Evolutionary conservation across 2,329 filamentous ascomycete species (phyloP).

Genomic region (Penicillium freii): DNA sequence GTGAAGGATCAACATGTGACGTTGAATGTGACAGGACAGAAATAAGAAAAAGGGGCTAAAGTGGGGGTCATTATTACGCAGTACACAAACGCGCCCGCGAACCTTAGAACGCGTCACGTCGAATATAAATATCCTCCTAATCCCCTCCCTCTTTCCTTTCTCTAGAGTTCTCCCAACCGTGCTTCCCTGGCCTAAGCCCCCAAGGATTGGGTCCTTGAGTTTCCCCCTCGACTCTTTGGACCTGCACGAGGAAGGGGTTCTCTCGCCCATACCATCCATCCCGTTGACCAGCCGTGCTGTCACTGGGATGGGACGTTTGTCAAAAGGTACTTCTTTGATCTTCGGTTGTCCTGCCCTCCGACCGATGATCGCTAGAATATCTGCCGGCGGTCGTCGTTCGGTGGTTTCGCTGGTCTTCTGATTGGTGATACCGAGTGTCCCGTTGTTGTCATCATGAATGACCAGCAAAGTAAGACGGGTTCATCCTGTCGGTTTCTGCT

Average conservation of each 20-base stretch:
- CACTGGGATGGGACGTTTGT: not conserved
- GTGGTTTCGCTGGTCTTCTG: not conserved
- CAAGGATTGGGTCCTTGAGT: not conserved
- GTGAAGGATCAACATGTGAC: no score
- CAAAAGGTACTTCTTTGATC: not conserved
- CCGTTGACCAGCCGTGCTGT: not conserved
- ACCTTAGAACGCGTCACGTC: not conserved
- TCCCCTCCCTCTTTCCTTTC: not conserved
- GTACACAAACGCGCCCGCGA: not conserved
- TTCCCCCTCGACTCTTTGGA: not conserved
- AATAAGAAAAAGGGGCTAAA: not conserved
- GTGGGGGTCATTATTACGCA: not conserved
- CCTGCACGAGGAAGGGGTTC: not conserved
- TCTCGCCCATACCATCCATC: not conserved
- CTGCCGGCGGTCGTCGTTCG: not conserved
- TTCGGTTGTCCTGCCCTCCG: not conserved
- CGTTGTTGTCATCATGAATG: not conserved
- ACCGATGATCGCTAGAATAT: not conserved
- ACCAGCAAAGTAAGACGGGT: not conserved
- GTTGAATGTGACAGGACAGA: not conserved
- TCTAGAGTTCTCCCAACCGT: not conserved
- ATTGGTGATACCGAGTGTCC: not conserved
- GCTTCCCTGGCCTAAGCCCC: not conserved
- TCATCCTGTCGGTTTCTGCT: not conserved
- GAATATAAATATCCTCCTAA: not conserved